phyloP scores from a whole-genome alignment of 73 alveolate genomes.

The Paraurostyla sp. region DNA sequence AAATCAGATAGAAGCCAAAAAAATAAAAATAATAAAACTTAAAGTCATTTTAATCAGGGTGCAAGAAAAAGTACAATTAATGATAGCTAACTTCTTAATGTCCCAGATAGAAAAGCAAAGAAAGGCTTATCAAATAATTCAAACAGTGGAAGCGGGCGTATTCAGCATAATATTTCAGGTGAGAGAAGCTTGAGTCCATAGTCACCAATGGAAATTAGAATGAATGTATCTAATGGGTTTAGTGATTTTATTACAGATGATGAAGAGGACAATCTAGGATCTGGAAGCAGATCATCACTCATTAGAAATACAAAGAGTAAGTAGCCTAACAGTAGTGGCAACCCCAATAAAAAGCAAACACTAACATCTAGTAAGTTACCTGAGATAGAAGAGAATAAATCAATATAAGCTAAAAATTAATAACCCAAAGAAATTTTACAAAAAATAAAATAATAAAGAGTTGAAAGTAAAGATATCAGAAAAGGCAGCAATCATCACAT shows the following conservation, averaged over 20 bases:
- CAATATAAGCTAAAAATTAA: slow-evolving; percentile 29
- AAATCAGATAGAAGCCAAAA: slow-evolving; percentile 13
- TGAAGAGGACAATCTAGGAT: background rate
- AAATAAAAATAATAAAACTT: background rate
- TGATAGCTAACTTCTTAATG: slow-evolving; percentile 18
- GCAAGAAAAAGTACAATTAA: slow-evolving; percentile 5
- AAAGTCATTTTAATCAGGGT: background rate
- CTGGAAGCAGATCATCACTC: slow-evolving; percentile 5
- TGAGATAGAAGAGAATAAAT: slow-evolving; percentile 38
- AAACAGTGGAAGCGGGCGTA: no score
- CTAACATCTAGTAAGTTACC: background rate
- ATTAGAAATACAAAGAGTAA: background rate
- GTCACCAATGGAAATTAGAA: slow-evolving; percentile 35
- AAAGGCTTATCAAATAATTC: slow-evolving; percentile 5
- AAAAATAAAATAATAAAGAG: slow-evolving; percentile 15
- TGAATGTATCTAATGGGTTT: slow-evolving; percentile 20
- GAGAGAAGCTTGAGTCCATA: slow-evolving; percentile 16
- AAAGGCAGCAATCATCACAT: background rate
- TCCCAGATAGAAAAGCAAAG: background rate
- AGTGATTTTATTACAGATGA: slow-evolving; percentile 37
- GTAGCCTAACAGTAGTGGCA: background rate
- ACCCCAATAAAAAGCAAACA: background rate
- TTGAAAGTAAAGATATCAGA: slow-evolving; percentile 1
- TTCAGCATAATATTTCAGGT: background rate
- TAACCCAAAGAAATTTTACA: slow-evolving; percentile 1